phyloP scores from a whole-genome alignment of 805 yeast genomes.

The Ogataea corticis region DNA sequence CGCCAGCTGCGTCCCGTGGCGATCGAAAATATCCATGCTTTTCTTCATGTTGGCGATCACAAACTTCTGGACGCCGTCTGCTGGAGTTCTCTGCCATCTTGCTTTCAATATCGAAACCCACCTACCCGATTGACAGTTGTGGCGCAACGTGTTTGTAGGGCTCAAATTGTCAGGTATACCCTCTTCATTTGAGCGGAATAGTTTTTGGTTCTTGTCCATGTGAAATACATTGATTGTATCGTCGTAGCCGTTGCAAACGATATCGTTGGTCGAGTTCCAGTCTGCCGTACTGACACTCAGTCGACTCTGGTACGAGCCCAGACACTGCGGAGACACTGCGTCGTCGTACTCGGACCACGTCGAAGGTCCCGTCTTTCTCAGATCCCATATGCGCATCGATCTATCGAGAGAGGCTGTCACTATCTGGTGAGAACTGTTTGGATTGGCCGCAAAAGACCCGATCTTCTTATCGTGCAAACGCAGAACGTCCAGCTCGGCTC shows the following conservation, averaged over 20 bases:
- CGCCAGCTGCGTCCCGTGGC: conserved; percentile 74
- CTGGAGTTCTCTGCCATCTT: conserved; percentile 76
- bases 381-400: conserved; percentile 83
- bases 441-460: conserved; percentile 85
- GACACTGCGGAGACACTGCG: conserved; percentile 46
- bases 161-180: conserved; percentile 41
- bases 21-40: conserved; percentile 77
- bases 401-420: conserved; percentile 92
- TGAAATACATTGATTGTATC: conserved; percentile 77
- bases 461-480: conserved; percentile 87
- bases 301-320: conserved; percentile 69
- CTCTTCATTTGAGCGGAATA: conserved; percentile 14
- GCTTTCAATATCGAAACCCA: conserved; percentile 95
- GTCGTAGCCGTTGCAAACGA: conserved; percentile 94
- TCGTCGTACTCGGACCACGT: conserved; percentile 61
- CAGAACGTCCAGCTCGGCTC: conserved; percentile 37
- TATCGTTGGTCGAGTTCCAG: conserved; percentile 66
- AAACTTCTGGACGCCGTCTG: conserved; percentile 75
- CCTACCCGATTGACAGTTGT: conserved; percentile 94
- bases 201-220: conserved; percentile 31
- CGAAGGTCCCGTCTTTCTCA: conserved; percentile 51
- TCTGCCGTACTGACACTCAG: conserved; percentile 83
- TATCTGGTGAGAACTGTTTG: conserved; percentile 59
- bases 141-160: conserved; percentile 70
- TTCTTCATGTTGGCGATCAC: conserved; percentile 93